A percentile compares a stretch with the other conserved stretches of the same genome.
These are phyloP conservation scores for Pleurostoma richardsiae DNA, from an alignment of 2,329 filamentous ascomycete genomes.

Conservation along the genomic window DNA sequence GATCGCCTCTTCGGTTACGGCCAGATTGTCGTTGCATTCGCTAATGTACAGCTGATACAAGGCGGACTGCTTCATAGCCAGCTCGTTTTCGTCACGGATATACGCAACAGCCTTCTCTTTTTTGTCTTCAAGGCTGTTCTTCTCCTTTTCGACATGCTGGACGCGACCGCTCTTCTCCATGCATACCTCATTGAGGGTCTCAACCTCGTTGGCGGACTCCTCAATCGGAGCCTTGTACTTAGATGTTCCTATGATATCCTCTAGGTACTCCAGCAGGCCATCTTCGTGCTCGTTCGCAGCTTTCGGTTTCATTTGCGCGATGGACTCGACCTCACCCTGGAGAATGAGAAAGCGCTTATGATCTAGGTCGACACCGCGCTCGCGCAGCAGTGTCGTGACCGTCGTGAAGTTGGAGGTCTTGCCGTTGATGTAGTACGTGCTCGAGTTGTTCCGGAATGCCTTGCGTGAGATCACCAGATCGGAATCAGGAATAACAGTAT, in stretches of 20 bases:
- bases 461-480: conserved; percentile 82
- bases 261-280: conserved; percentile 90
- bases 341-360: conserved; percentile 97
- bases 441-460: conserved; percentile 96
- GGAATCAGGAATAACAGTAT: conserved; percentile 76
- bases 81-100: conserved; percentile 88
- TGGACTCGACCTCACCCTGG: conserved; percentile 96
- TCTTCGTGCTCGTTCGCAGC: conserved; percentile 94
- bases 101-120: conserved; percentile 91
- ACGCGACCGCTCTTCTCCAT: conserved; percentile 93
- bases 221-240: conserved; percentile 98
- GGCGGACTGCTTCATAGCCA: conserved; percentile 82
- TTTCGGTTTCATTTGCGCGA: conserved; percentile 98
- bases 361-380: conserved; percentile 88
- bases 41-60: conserved; percentile 89
- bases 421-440: conserved; percentile 95
- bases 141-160: conserved; percentile 97
- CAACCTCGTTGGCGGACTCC: conserved; percentile 84
- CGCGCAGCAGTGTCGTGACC: conserved; percentile 81
- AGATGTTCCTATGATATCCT: conserved; percentile 97
- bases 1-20: conserved; percentile 85
- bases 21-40: conserved; percentile 83
- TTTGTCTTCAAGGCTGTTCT: conserved; percentile 86
- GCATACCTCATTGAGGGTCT: conserved; percentile 90
- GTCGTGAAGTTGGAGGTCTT: conserved; percentile 87